Evolutionary conservation across 257 asterid species (phyloP).

Genomic region (Cynanchum wilfordii): DNA sequence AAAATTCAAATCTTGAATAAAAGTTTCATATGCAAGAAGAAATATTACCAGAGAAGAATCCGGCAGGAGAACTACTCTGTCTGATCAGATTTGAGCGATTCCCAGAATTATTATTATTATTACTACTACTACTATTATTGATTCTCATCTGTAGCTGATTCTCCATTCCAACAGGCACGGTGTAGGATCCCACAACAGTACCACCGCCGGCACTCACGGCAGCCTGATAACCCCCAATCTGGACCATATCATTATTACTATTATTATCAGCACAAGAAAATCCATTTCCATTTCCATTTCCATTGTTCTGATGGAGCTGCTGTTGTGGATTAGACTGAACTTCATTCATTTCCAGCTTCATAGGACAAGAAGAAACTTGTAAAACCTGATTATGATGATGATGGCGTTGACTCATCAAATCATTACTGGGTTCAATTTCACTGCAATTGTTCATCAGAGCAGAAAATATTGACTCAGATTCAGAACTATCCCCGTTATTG

Average conservation of each 20-base stretch:
- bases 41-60: slow-evolving; percentile 61
- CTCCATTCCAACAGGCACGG: slow-evolving; percentile 39
- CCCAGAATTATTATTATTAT: not conserved
- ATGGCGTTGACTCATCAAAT: not conserved
- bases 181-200: slow-evolving; percentile 39
- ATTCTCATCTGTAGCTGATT: slow-evolving; percentile 27
- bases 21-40: not conserved
- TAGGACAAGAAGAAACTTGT: slow-evolving; percentile 17
- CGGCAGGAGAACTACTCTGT: slow-evolving; percentile 90
- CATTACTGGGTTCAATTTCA: slow-evolving; percentile 18
- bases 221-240: slow-evolving; percentile 35
- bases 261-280: slow-evolving; percentile 10
- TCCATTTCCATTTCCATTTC: slow-evolving; percentile 30
- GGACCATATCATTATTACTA: not conserved
- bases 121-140: slow-evolving; percentile 7
- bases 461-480: slow-evolving; percentile 59
- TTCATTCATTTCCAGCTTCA: slow-evolving; percentile 50
- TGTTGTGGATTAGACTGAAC: slow-evolving; percentile 17
- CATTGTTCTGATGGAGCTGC: slow-evolving; percentile 30
- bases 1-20: not conserved
- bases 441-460: slow-evolving; percentile 38
- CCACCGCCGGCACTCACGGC: slow-evolving; percentile 41
- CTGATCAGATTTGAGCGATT: slow-evolving; percentile 52
- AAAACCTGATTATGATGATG: slow-evolving; percentile 12
- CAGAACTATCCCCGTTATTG: slow-evolving; percentile 27